Conservation (phyloP, 495 filamentous ascomycete genomes). For the Hypoxylon fuscum region DNA sequence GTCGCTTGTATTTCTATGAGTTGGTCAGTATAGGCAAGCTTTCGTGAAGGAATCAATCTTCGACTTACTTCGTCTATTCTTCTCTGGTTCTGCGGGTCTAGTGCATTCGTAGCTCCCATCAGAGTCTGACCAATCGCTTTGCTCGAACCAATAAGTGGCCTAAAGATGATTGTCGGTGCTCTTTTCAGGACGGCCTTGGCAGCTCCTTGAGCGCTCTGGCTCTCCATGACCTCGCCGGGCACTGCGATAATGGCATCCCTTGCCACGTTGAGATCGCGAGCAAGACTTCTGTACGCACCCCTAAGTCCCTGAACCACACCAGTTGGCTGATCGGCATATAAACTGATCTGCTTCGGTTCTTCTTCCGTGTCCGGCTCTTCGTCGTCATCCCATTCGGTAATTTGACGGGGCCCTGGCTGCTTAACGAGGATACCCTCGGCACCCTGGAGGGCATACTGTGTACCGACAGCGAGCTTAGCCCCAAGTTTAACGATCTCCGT, state of each 20-base stretch:
- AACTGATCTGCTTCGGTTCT: slow-evolving; percentile 77
- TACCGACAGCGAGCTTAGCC: slow-evolving; percentile 93
- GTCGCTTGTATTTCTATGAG: slow-evolving; percentile 54
- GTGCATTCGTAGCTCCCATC: slow-evolving; percentile 89
- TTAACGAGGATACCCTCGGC: slow-evolving; percentile 79
- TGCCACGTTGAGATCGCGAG: slow-evolving; percentile 84
- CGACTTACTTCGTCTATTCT: slow-evolving; percentile 85
- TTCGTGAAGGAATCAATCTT: not conserved
- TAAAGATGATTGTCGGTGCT: slow-evolving; percentile 88
- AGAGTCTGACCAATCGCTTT: slow-evolving; percentile 90
- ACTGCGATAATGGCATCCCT: slow-evolving; percentile 95
- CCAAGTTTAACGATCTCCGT: slow-evolving; percentile 91
- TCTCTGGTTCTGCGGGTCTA: slow-evolving; percentile 84
- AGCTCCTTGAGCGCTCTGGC: slow-evolving; percentile 80
- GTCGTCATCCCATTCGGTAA: slow-evolving; percentile 68
- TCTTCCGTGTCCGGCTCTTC: slow-evolving; percentile 70
- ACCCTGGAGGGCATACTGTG: slow-evolving; percentile 87
- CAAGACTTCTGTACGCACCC: slow-evolving; percentile 80
- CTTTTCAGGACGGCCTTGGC: slow-evolving; percentile 80
- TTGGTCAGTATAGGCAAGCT: slow-evolving; percentile 31
- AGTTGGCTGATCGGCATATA: slow-evolving; percentile 92
- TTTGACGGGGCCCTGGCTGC: slow-evolving; percentile 48
- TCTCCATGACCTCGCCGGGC: slow-evolving; percentile 89
- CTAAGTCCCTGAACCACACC: slow-evolving; percentile 86
- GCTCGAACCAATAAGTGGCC: slow-evolving; percentile 88